Percentiles rank a stretch among this genome's conserved stretches.
Conservation (phyloP, 768 basidiomycete species). For the Boletus patriciae region DNA sequence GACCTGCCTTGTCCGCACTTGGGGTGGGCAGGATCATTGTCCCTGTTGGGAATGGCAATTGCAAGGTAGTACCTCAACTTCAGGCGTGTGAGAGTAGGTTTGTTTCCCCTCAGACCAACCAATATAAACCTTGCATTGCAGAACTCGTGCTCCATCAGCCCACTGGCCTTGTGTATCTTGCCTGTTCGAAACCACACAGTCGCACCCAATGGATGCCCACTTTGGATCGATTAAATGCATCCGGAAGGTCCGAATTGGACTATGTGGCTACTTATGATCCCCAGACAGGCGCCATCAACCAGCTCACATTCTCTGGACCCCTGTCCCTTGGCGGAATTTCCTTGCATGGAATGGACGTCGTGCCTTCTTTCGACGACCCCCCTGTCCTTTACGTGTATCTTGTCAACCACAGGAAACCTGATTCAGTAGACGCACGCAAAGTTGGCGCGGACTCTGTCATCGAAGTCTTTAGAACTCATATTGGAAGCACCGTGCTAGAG, state of each 20-base stretch:
- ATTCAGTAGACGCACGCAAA: constrained; percentile 34
- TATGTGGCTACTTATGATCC: constrained; percentile 64
- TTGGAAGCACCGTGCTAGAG: constrained; percentile 44
- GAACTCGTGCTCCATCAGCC: constrained; percentile 61
- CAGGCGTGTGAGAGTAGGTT: constrained; percentile 67
- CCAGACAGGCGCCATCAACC: constrained; percentile 42
- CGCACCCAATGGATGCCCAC: constrained; percentile 56
- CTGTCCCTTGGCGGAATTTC: constrained; percentile 44
- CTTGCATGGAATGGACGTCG: constrained; percentile 69
- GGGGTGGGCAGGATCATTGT: constrained; percentile 49
- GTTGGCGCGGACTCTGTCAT: constrained; percentile 72
- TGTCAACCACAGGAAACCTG: constrained; percentile 67
- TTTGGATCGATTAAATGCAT: constrained; percentile 32
- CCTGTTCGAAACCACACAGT: constrained; percentile 54
- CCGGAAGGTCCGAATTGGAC: constrained; percentile 45
- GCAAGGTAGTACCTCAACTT: constrained; percentile 51
- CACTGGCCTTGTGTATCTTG: constrained; percentile 58
- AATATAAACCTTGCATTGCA: constrained; percentile 20
- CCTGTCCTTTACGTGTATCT: constrained; percentile 60
- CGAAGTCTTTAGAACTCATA: constrained; percentile 62
- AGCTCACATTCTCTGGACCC: constrained; percentile 44
- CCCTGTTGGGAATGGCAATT: constrained; percentile 48
- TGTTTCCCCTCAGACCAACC: neutral
- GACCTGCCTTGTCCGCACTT: constrained; percentile 40
- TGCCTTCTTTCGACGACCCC: constrained; percentile 49